Base-by-base conservation (phyloP, 331 rosid species). In the Malus hybrid region DNA sequence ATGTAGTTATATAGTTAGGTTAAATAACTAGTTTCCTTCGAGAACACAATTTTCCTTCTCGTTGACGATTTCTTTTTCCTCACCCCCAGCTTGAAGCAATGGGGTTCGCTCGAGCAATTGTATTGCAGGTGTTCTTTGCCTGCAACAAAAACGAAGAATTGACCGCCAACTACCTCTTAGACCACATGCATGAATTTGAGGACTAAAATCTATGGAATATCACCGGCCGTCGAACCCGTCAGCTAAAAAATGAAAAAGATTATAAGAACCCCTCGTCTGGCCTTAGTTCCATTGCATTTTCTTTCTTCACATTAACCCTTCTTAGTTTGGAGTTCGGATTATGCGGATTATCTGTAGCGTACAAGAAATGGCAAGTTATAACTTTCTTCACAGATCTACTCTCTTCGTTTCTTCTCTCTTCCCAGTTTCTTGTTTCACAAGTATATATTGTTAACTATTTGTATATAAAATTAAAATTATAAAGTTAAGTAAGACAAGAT, bases 61-160 rank as follows among this genome's bases (percentile, higher is more conserved):
- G 7, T 48, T 46, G 22, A 26, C 10, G 19, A 42, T 55, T 34
- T 29, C 32, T 77, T 14, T 64, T 24, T 24, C 24, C 24, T 61
- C 52, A 11, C 64, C 18, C 15, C 18, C 91, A 93, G 98, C 97
- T 93, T 48, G 98, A 93, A 83, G 98, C 91, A 74, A 84, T 93
- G 94, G 98, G 98, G 11, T 93, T 93, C 28, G 96, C 91, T 82
- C 85, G 98, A 68, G 88, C 93, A 6, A 72, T 77, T 18, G 98
- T 91, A 12, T 80, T 93, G 89, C 97, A 93, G 88, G 98, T 93
- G 28, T 93, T 73, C 82, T 88, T 93, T 28, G 97, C 98, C 1
- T 93, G 98, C 78, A 91, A 93, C 96, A 93, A 92, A 71, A 89
- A 89, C n/a, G 98, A 93, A 85, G 98, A 93, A 80, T 78, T 93